phyloP scores from a whole-genome alignment of 176 grass and related monocot species.

The Paspalum notatum region DNA sequence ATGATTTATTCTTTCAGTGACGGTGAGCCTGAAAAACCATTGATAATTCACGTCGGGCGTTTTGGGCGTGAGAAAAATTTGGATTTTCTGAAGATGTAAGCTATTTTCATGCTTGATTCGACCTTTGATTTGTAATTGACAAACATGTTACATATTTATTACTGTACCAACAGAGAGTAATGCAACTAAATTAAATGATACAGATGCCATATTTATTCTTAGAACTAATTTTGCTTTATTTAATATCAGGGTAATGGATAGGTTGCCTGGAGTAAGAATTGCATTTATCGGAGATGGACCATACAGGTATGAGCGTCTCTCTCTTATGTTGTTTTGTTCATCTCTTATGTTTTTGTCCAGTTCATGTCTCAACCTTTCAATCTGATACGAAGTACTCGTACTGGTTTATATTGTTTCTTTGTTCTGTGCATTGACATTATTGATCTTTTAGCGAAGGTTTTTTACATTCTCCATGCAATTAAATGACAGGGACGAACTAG shows the following conservation, averaged over 20 bases:
- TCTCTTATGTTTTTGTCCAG: background rate
- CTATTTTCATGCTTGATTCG: background rate
- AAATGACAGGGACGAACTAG: conserved; percentile 64
- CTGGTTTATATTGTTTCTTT: background rate
- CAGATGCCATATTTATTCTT: background rate
- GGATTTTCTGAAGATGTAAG: conserved; percentile 89
- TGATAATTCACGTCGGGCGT: conserved; percentile 93
- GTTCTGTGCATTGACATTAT: background rate
- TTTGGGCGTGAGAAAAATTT: conserved; percentile 89
- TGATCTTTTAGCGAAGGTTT: background rate
- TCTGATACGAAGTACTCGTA: background rate
- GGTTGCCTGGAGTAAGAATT: conserved; percentile 81
- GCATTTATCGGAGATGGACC: conserved; percentile 95
- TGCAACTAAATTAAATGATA: background rate
- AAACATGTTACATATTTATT: background rate
- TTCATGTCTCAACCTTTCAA: background rate
- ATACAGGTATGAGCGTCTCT: conserved; percentile 47
- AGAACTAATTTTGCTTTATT: conserved; percentile 21
- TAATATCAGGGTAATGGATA: conserved; percentile 86
- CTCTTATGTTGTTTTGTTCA: background rate
- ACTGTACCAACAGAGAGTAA: background rate
- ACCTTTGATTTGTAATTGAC: background rate
- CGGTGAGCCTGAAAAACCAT: conserved; percentile 72
- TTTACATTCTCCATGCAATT: conserved; percentile 16
- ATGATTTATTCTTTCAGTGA: conserved; percentile 58